Evolutionary conservation across 306 rosid genomes (phyloP).

Genomic region (Cucumis cinereus): DNA sequence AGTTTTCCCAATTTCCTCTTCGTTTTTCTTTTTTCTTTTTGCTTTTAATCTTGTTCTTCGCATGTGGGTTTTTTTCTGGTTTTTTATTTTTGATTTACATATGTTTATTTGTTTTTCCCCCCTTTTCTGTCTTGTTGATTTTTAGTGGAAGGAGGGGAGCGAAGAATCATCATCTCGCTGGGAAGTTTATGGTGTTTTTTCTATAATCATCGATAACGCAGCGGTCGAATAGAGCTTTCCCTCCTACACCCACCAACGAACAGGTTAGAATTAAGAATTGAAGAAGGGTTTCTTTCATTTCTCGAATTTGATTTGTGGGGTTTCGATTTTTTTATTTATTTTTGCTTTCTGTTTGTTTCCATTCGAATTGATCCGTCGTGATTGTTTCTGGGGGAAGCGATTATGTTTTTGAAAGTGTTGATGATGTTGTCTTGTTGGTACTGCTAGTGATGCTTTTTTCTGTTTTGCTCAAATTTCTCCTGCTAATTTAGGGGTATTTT

Average conservation of each 20-base stretch:
- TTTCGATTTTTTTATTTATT: neutral
- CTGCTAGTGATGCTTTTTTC: neutral
- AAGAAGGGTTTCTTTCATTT: neutral
- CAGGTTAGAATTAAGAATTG: neutral
- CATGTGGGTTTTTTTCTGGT: neutral
- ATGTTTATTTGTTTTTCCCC: neutral
- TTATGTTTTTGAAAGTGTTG: neutral
- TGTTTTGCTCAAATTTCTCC: neutral
- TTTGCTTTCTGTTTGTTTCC: neutral
- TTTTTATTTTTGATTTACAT: neutral
- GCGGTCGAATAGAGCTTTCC: neutral
- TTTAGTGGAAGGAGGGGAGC: slow-evolving; percentile 5
- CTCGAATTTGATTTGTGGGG: neutral
- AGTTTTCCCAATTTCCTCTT: neutral
- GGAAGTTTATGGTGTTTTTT: slow-evolving; percentile 1
- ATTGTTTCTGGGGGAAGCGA: neutral
- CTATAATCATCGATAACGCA: neutral
- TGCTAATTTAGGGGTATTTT: neutral
- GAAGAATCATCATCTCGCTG: neutral
- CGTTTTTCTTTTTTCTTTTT: neutral
- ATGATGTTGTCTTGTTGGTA: neutral
- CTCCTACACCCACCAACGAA: neutral
- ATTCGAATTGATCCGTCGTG: neutral
- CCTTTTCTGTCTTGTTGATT: neutral
- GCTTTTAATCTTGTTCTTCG: neutral